These are phyloP conservation scores for Microcos paniculata DNA, from an alignment of 345 rosid genomes.

Conservation along the genomic window DNA sequence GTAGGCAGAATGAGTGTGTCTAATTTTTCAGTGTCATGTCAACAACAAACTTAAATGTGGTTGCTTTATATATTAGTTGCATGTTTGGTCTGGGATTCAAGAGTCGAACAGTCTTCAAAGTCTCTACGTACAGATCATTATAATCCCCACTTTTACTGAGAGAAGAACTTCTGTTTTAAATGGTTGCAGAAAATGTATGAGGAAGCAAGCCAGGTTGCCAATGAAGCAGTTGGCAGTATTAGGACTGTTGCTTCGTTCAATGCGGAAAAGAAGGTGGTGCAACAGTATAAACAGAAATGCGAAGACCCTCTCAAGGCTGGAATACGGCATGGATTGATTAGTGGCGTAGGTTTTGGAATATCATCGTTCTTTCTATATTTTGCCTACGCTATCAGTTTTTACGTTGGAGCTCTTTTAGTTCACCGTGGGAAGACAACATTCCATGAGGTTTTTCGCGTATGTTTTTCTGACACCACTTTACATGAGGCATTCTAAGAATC, in stretches of 20 bases:
- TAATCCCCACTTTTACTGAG: neutral
- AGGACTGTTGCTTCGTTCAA: slow-evolving; percentile 88
- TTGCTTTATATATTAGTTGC: neutral
- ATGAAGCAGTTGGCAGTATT: slow-evolving; percentile 80
- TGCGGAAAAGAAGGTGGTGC: slow-evolving; percentile 79
- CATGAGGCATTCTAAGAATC: neutral
- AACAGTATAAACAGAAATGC: slow-evolving; percentile 65
- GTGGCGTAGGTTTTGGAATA: slow-evolving; percentile 65
- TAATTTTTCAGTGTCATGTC: neutral
- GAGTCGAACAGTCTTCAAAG: too few relatives aligned
- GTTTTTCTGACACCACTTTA: neutral
- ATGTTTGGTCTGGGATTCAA: too few relatives aligned
- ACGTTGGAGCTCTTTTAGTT: slow-evolving; percentile 73
- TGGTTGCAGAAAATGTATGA: slow-evolving; percentile 68
- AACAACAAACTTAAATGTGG: neutral
- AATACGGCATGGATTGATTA: slow-evolving; percentile 59
- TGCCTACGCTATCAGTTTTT: slow-evolving; percentile 64
- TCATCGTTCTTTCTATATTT: slow-evolving; percentile 56
- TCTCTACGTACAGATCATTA: neutral
- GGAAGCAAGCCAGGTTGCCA: slow-evolving; percentile 87
- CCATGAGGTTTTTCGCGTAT: slow-evolving; percentile 60
- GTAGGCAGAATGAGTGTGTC: slow-evolving; percentile 21
- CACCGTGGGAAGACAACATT: slow-evolving; percentile 52
- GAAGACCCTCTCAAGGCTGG: slow-evolving; percentile 71
- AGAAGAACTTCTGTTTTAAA: neutral